phyloP scores from a whole-genome alignment of 2,329 filamentous ascomycete genomes.

The Exophiala spinifera region DNA sequence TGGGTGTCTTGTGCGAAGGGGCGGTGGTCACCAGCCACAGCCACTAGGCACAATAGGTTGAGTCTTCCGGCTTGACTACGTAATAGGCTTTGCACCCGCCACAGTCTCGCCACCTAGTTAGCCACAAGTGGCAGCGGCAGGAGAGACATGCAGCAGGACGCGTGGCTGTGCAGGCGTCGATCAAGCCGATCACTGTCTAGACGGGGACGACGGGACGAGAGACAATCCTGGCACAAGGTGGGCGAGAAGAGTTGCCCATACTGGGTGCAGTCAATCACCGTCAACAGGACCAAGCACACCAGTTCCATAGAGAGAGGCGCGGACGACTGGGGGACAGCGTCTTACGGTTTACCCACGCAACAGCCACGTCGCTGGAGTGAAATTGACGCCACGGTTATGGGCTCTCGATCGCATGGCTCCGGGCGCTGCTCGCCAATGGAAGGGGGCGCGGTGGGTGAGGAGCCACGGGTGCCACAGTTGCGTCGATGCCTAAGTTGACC shows the following conservation, averaged over 20 bases:
- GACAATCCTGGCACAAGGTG: background rate
- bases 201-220: background rate
- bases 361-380: constrained; percentile 9
- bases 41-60: background rate
- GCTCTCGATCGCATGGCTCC: constrained; percentile 7
- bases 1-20: too few relatives aligned
- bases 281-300: too few relatives aligned
- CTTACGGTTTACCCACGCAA: background rate
- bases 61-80: background rate
- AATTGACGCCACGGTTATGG: constrained; percentile 20
- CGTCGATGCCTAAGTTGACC: too few relatives aligned
- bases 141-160: background rate
- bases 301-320: background rate
- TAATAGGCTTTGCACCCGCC: background rate
- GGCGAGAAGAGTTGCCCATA: background rate
- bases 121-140: background rate
- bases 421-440: constrained; percentile 8
- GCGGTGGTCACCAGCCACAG: background rate
- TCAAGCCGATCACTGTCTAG: constrained; percentile 14
- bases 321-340: background rate
- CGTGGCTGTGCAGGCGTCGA: constrained; percentile 19
- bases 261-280: background rate
- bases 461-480: background rate
- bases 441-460: background rate
- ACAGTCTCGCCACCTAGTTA: background rate